Percentiles rank a stretch among this genome's conserved stretches.
Evolutionary conservation across 805 yeast genomes (phyloP).

Genomic region (Candida broadrunensis): DNA sequence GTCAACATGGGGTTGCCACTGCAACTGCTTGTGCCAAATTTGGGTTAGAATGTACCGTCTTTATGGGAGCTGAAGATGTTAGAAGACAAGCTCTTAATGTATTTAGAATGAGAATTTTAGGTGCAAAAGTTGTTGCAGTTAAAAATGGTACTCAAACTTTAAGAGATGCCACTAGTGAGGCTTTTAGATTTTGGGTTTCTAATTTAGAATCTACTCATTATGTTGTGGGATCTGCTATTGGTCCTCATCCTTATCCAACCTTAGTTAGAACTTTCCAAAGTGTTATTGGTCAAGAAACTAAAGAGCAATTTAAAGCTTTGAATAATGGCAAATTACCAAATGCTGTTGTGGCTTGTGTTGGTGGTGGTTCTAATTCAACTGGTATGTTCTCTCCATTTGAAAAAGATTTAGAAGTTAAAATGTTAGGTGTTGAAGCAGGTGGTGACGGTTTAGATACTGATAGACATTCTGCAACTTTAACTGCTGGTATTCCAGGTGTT

Average conservation of each 20-base stretch:
- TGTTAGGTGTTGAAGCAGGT: constrained; percentile 97
- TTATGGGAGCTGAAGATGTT: constrained; percentile 99
- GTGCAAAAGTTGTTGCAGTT: constrained; percentile 93
- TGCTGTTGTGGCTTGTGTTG: constrained; percentile 96
- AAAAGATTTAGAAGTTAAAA: constrained; percentile 68
- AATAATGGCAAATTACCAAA: constrained; percentile 86
- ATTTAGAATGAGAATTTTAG: constrained; percentile 93
- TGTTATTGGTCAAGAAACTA: constrained; percentile 93
- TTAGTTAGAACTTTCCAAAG: constrained; percentile 97
- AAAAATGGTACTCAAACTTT: constrained; percentile 93
- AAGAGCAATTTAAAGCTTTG: constrained; percentile 77
- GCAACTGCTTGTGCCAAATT: constrained; percentile 92
- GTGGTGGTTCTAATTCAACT: constrained; percentile 97
- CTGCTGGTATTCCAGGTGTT: constrained; percentile 96
- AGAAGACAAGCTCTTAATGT: constrained; percentile 98
- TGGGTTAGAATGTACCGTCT: constrained; percentile 90
- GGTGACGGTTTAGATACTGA: constrained; percentile 92
- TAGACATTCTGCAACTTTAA: constrained; percentile 90
- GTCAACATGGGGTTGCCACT: constrained; percentile 91
- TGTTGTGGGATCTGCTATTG: constrained; percentile 97
- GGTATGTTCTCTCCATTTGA: constrained; percentile 97
- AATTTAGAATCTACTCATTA: constrained; percentile 84
- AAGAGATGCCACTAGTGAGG: constrained; percentile 98
- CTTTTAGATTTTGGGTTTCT: constrained; percentile 94
- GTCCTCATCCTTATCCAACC: constrained; percentile 99